Evolutionary conservation across 805 yeast genomes (phyloP), one percentile per base, ranked within the genome.

Genomic region (Isabelozyma gotoi): DNA sequence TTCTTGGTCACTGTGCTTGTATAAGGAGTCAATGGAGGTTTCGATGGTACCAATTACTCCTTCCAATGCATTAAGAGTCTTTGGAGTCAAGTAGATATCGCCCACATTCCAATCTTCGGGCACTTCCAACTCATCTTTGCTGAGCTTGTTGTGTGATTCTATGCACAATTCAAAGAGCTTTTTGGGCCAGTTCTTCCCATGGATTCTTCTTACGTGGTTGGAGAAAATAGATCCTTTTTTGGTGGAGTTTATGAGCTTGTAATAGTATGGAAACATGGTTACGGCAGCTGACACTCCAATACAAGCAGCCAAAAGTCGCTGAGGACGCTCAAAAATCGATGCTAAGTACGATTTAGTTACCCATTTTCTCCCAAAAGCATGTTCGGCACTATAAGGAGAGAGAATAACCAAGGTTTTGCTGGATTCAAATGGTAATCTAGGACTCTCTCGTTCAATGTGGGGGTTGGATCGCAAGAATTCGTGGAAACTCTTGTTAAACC

Each of bases 101-200:
- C 94, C 94, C 2, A 85, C 76, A 46, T 86, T 85, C 96, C 96
- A 88, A 32, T 77, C 78, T 5, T 77, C 84, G 0, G 95, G 95
- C 1, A 87, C 89, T 61, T 88, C 96, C 3, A 87, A 53, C 53
- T 80, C 69, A 15, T 79, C 77, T 1, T 69, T 62, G 7, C 62
- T 62, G 35, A 86, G 66, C 56, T 82, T 82, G 1, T 57, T 70
- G 37, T 75, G 76, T n/a, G 88, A 78, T 19, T 74, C 79, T 15
- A 68, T 57, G 58, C 94, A 85, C 15, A 86, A 59, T 41, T 78
- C 75, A 43, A 74, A 65, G 16, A 88, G 62, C 45, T 76, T 70
- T 19, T 72, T 65, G 2, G 88, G 86, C 92, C 94, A 88, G 33
- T 77, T 72, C n/a, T 62, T 60, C 2, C 95, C 95, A 55, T 88